phyloP scores from a whole-genome alignment of 2,329 filamentous ascomycete species.

The Drechmeria coniospora region DNA sequence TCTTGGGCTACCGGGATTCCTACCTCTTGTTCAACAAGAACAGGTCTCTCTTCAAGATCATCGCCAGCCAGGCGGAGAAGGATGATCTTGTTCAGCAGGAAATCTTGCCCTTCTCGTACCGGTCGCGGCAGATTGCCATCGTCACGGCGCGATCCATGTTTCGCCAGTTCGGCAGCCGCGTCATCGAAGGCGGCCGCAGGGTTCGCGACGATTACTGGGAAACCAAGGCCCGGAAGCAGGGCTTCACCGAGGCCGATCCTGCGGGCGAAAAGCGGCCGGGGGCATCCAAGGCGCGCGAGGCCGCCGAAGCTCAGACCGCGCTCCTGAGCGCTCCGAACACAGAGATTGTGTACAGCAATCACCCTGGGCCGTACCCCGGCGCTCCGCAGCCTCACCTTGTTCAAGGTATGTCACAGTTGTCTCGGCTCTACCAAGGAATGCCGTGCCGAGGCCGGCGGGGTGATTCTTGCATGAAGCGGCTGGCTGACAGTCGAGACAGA shows the following conservation, averaged over 20 bases:
- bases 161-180: slow-evolving; percentile 87
- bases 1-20: slow-evolving; percentile 90
- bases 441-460: slow-evolving; percentile 66
- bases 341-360: slow-evolving; percentile 79
- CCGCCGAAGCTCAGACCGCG: slow-evolving; percentile 53
- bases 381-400: slow-evolving; percentile 54
- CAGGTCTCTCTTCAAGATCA: slow-evolving; percentile 91
- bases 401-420: slow-evolving; percentile 62
- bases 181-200: slow-evolving; percentile 76
- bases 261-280: slow-evolving; percentile 94
- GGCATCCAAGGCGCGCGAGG: slow-evolving; percentile 74
- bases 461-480: no score
- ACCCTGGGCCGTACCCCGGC: slow-evolving; percentile 47
- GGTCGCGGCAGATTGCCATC: slow-evolving; percentile 96
- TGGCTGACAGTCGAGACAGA: slow-evolving; percentile 70
- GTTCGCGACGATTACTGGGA: slow-evolving; percentile 99
- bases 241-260: slow-evolving; percentile 91
- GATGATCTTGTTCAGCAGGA: slow-evolving; percentile 92
- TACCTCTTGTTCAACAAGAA: slow-evolving; percentile 99
- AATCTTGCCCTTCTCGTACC: slow-evolving; percentile 90
- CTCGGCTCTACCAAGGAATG: slow-evolving; percentile 44
- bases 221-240: slow-evolving; percentile 89
- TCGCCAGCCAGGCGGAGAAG: slow-evolving; percentile 89
- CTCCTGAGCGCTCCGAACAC: slow-evolving; percentile 55
- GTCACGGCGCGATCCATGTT: slow-evolving; percentile 98